A percentile compares a stretch with the other conserved stretches of the same genome.
phyloP scores from a whole-genome alignment of 2,329 filamentous ascomycete species.

The Scortechinia acanthostroma region DNA sequence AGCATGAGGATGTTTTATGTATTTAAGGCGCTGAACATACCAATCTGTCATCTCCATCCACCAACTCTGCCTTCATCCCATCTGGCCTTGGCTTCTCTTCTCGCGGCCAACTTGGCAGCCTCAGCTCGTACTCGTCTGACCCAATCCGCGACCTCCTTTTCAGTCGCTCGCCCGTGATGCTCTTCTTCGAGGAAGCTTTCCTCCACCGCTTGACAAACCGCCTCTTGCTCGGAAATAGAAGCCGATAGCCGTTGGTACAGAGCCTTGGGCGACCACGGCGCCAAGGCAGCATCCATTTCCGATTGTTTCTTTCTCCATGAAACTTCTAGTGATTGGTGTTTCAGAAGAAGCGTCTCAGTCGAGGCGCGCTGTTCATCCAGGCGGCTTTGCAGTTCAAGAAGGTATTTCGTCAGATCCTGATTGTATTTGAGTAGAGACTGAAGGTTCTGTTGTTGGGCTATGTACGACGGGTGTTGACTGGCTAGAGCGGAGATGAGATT shows the following conservation, averaged over 20 bases:
- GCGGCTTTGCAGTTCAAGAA: neutral
- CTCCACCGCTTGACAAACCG: conserved; percentile 1
- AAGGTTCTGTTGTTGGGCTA: neutral
- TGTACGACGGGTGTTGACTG: neutral
- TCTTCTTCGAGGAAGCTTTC: conserved; percentile 1
- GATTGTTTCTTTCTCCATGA: conserved; percentile 1
- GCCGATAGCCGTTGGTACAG: neutral
- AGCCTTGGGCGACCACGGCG: neutral
- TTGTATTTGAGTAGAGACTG: neutral
- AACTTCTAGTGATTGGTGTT: conserved; percentile 1
- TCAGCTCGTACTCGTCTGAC: neutral
- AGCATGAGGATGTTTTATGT: too few relatives aligned
- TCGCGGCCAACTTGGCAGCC: neutral
- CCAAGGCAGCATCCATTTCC: conserved; percentile 1
- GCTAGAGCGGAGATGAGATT: neutral
- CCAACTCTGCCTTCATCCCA: conserved; percentile 2
- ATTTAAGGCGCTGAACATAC: neutral
- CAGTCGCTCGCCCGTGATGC: neutral
- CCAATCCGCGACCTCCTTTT: conserved; percentile 2
- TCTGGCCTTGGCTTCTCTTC: conserved; percentile 1
- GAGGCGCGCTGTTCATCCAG: neutral
- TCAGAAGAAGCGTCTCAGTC: neutral
- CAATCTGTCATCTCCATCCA: neutral
- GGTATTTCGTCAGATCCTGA: neutral
- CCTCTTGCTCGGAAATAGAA: neutral